Base-by-base conservation (phyloP, 345 rosid genomes). In the Lenwebbia sp. region DNA sequence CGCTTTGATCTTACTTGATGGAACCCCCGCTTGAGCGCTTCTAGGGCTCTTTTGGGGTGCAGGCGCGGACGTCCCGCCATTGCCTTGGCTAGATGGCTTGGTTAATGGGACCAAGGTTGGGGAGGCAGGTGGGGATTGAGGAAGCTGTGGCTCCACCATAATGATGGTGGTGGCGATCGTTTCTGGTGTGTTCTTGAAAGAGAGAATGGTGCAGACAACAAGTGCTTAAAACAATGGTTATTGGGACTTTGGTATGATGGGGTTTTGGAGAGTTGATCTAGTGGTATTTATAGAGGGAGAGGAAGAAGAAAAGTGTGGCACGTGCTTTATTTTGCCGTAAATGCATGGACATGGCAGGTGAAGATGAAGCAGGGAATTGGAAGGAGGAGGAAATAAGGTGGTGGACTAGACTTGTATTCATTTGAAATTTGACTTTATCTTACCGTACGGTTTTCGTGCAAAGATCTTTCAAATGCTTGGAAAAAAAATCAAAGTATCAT, bases 121-220 rank as follows among this genome's bases (percentile, higher is more conserved):
- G 78, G 83, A 37, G 40, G 88, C 22, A 25, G 40, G 44, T 50
- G 47, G 53, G 54, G 90, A 75, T 28, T 82, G 87, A 25, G 87
- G 86, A 82, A 82, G 75, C 44, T 88, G 89, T 58, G 91, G 87
- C 54, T 86, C 89, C 92, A 90, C 83, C 93, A 92, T 93, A 47
- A 70, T 37, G 81, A 17, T 70, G 81, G 81, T 3, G 47, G 26
- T 15, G 81, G 10, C 21, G 81, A 37, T 19, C 10, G 78, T 55
- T 58, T 86, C 23, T 19, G 81, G 47, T 70, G 25, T 37, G 81
- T 33, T 37, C 47, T 70, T 70, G 81, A 70, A 37, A 70, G 81
- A 0, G 81, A 70, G 81, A 70, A 37, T 70, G 13, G 47, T 37
- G 81, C 21, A 37, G 81, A 70, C 47, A 37, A 37, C 47, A 37